Base-by-base conservation (phyloP, 139 green algal genomes). In the Chlamydomonas sphaeroides region DNA sequence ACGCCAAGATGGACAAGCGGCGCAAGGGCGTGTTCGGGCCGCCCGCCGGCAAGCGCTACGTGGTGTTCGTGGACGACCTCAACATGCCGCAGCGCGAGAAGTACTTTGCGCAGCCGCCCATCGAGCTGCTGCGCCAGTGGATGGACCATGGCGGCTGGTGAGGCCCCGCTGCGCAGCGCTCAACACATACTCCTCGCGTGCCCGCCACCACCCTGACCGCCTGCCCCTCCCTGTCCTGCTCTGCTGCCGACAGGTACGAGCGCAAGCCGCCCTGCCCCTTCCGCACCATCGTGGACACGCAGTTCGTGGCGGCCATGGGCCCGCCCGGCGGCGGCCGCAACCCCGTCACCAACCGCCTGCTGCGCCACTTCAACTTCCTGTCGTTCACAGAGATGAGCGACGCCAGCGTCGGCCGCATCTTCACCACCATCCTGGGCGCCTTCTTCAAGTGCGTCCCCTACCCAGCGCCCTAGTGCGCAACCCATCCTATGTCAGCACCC, bases 61-160 rank as follows among this genome's bases (percentile, higher is more conserved):
- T 93, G 26, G 88, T 93, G 45, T 95, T 93, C 49, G 88, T 93
- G 30, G 90, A 94, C 65, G 90, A 95, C 75, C 69, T 93, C 32
- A 95, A 93, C 90, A 94, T 95, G 92, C 92, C 89, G 7, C 85
- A 88, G 85, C 87, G 90, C 25, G 94, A 96, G 77, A 93, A 94
- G 78, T 97, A 97, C 91, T 93, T 93, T 77, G 94, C 93, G 35
- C 94, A 97, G 89, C 94, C 94, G 23, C 93, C 94, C 25, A 93
- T 97, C 65, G 94, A 97, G 89, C 88, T 97, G 86, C 87, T 97
- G 65, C 87, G 94, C 21, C 94, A 96, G 85, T 96, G 90, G 91
- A 94, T 97, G 79, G 93, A 97, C 87, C 90, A 97, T 68, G 86
- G 87, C 26, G 94, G 93, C 39, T 96, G 93, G 92, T 85, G 62